Evolutionary conservation across 805 yeast species (phyloP).

Genomic region (Lipomyces spencermartinsiae): DNA sequence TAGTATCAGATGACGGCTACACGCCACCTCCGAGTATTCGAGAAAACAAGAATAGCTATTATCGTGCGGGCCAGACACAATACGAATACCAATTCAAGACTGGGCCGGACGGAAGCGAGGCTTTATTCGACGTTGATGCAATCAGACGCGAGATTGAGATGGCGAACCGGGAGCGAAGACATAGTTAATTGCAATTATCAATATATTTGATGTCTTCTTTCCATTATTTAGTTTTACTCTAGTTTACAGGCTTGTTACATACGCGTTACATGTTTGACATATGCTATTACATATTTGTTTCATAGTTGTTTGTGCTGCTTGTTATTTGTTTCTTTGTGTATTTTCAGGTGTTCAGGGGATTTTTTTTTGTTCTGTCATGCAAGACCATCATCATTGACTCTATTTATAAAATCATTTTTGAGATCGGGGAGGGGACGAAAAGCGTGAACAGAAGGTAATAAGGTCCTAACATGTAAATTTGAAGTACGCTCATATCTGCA

Average conservation of each 20-base stretch:
- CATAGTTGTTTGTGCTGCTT: background rate
- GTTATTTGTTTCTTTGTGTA: background rate
- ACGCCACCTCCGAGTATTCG: slow-evolving; percentile 8
- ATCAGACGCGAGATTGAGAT: slow-evolving; percentile 47
- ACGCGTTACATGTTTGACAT: background rate
- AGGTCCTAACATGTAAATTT: background rate
- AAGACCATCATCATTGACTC: slow-evolving; percentile 4
- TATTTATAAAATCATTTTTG: background rate
- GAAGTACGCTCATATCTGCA: background rate
- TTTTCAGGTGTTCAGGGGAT: background rate
- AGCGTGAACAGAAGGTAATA: background rate
- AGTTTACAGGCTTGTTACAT: background rate
- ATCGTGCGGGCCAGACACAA: slow-evolving; percentile 24
- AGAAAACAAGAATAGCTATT: slow-evolving; percentile 21
- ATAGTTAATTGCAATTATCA: slow-evolving; percentile 20
- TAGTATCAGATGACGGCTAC: slow-evolving; percentile 2
- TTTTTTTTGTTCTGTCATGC: background rate
- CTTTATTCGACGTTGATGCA: slow-evolving; percentile 51
- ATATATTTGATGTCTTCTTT: background rate
- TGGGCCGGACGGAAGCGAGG: slow-evolving; percentile 51
- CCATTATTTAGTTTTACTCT: background rate
- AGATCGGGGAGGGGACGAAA: background rate
- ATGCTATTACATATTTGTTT: background rate
- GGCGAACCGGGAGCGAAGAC: slow-evolving; percentile 39
- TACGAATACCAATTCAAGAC: slow-evolving; percentile 24